phyloP scores from a whole-genome alignment of 306 rosid species.

The Glycine latifolia region DNA sequence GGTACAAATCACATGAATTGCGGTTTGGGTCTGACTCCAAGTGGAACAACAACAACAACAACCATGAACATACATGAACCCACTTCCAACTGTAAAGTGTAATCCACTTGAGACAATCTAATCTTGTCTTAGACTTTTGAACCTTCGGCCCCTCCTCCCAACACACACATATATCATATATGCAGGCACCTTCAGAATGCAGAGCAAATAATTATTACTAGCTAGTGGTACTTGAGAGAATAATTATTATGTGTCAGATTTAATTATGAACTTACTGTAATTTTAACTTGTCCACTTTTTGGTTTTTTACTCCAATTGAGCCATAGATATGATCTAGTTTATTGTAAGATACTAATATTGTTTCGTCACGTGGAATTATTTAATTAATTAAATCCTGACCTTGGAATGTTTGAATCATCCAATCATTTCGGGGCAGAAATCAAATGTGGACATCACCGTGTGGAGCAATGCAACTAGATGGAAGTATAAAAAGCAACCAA shows the following conservation, averaged over 20 bases:
- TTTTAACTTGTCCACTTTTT: not conserved
- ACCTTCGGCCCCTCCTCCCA: slow-evolving; percentile 12
- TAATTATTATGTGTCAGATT: not conserved
- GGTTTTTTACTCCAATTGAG: not conserved
- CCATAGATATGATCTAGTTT: no score
- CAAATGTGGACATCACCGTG: not conserved
- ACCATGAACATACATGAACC: not conserved
- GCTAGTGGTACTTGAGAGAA: not conserved
- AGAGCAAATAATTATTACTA: not conserved
- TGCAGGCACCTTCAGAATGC: not conserved
- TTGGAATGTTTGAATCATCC: slow-evolving; percentile 18
- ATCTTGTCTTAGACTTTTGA: slow-evolving; percentile 6
- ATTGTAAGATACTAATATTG: not conserved
- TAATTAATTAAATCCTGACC: not conserved
- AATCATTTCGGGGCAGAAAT: not conserved
- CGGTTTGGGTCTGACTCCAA: slow-evolving; percentile 26
- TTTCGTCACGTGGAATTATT: not conserved
- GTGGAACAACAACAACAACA: slow-evolving; percentile 3
- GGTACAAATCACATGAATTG: slow-evolving; percentile 43
- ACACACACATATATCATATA: no score
- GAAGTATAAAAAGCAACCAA: slow-evolving; percentile 31
- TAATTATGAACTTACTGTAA: not conserved
- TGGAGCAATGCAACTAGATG: slow-evolving; percentile 2
- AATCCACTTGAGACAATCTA: not conserved
- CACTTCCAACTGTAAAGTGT: slow-evolving; percentile 30